These are phyloP conservation scores for Cylindrotheca fusiformis DNA, from an alignment of 108 stramenopile species.

Conservation along the genomic window DNA sequence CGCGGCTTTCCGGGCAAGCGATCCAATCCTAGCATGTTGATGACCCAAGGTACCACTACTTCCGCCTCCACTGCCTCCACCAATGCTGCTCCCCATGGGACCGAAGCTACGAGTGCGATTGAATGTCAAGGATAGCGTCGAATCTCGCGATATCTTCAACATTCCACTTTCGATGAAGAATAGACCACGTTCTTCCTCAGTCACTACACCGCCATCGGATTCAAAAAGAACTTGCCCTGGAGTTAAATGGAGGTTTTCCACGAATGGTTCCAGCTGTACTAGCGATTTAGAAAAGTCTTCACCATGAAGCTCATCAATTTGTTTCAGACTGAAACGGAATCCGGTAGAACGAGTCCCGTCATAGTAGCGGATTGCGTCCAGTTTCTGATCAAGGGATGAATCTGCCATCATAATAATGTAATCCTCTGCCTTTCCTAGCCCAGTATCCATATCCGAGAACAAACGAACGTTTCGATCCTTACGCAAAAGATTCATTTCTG, in stretches of 20 bases:
- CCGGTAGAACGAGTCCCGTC: conserved; percentile 19
- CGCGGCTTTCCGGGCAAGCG: conserved; percentile 26
- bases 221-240: conserved; percentile 31
- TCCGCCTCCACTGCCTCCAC: not conserved
- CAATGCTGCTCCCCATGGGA: not conserved
- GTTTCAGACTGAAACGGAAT: conserved; percentile 45
- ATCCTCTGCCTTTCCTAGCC: conserved; percentile 67
- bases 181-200: conserved; percentile 47
- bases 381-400: not conserved
- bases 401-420: conserved; percentile 30
- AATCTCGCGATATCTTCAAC: conserved; percentile 4
- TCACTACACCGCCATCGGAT: conserved; percentile 29
- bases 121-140: conserved; percentile 3
- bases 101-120: conserved; percentile 3
- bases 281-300: conserved; percentile 33
- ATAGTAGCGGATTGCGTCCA: not conserved
- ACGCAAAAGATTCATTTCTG: conserved; percentile 21
- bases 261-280: conserved; percentile 41
- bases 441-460: conserved; percentile 52
- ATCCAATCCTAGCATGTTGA: conserved; percentile 46
- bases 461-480: conserved; percentile 44
- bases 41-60: conserved; percentile 30
- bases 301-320: conserved; percentile 62
- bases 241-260: conserved; percentile 33
- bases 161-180: conserved; percentile 67